Evolutionary conservation across 176 grass and related monocot genomes (phyloP), one percentile per base, ranked within the genome.

Genomic region (Triticum timopheevii): DNA sequence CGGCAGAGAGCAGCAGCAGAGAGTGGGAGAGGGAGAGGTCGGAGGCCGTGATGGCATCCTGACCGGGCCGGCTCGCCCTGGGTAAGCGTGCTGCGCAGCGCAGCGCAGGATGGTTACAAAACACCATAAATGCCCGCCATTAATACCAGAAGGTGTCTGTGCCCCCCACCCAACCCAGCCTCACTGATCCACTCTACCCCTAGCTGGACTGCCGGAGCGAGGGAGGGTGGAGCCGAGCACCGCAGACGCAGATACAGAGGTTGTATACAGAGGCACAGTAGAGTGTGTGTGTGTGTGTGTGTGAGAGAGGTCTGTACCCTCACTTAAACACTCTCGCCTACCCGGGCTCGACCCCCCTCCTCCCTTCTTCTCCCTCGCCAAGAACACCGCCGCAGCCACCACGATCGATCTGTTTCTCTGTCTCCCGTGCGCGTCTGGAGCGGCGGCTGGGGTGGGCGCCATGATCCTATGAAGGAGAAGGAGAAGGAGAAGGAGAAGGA

Each of bases 101-200:
- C 44, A 47, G 44, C 6, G 50, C 50, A 2, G 50, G 50, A 90
- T 86, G 85, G 72, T 80, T 92, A 95, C 90, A 92, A 92, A 90
- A 67, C 85, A 87, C 82, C 86, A 83, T 95, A 40, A 92, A 92
- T 95, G 90, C 82, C 78, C 6, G 7, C 44, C 73, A 92, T 95
- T 88, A 95, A 95, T 92, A 87, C 61, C 58, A 68, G 84, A 90
- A 89, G 86, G 77, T 85, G 90, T 86, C 68, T 58, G 69, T 84
- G 69, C 65, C 34, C 64, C 79, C 80, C 69, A 24, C 31, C 42
- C 72, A 56, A 78, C 61, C 69, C 78, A 47, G 27, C 61, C 28
- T 30, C 73, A 58, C 61, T 25, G 49, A 52, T 52, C 50, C 12
- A 45, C 79, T 56, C 7, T 5, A 77, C 11, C 47, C 40, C 72